Evolutionary conservation across 169 alveolate species (phyloP).

Genomic region (Cryptosporidium sp.): DNA sequence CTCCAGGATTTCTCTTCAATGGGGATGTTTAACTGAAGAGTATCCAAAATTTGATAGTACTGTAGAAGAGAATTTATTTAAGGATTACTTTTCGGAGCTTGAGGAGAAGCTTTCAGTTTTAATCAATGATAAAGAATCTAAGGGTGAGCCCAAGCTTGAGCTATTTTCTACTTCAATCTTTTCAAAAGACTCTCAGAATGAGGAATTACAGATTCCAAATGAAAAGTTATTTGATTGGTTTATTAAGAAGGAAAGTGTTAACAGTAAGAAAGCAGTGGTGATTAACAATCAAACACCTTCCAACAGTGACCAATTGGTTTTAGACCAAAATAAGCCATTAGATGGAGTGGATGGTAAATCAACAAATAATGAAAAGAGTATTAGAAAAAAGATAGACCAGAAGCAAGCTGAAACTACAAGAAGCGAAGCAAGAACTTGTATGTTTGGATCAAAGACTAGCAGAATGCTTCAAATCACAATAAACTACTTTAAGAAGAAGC

Average conservation of each 20-base stretch:
- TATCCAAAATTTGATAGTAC: constrained; percentile 14
- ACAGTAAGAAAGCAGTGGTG: not conserved
- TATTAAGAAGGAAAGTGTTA: constrained; percentile 19
- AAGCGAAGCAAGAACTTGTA: constrained; percentile 1
- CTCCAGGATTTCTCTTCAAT: constrained; percentile 53
- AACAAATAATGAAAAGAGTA: not conserved
- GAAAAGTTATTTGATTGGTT: constrained; percentile 68
- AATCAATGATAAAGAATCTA: not conserved
- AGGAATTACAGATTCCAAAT: constrained; percentile 13
- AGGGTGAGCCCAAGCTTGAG: constrained; percentile 8
- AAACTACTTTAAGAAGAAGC: constrained; percentile 60
- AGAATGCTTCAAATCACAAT: constrained; percentile 69
- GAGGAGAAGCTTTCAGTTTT: constrained; percentile 14
- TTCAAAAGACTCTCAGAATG: constrained; percentile 6
- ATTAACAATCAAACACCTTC: not conserved
- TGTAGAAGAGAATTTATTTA: constrained; percentile 12
- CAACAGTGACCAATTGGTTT: not conserved
- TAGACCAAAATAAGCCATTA: not conserved
- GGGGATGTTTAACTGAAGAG: constrained; percentile 69
- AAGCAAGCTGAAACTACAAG: not conserved
- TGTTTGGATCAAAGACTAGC: constrained; percentile 59
- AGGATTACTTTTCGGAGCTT: constrained; percentile 56
- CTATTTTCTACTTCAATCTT: constrained; percentile 23
- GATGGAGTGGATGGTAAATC: not conserved
- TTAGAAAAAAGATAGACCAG: not conserved